Conservation (phyloP, 495 filamentous ascomycete genomes). For the Podospora tetraspora region DNA sequence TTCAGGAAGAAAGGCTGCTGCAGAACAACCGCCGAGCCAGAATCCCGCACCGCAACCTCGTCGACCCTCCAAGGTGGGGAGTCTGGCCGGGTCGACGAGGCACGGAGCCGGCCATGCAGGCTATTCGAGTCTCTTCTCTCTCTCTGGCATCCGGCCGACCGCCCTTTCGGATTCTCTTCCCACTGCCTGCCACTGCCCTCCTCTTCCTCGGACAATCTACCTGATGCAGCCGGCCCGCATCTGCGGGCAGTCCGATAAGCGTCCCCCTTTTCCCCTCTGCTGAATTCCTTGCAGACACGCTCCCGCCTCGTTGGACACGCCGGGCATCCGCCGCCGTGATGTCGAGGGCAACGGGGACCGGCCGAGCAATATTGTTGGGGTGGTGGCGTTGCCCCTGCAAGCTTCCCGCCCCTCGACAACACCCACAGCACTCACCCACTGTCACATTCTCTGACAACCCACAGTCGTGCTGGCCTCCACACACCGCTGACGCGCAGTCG, state of each 20-base stretch:
- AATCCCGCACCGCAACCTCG: not conserved
- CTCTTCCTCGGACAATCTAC: conserved; percentile 8
- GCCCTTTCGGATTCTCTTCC: not conserved
- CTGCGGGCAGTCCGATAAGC: conserved; percentile 7
- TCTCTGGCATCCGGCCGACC: conserved; percentile 7
- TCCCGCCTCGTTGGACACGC: not conserved
- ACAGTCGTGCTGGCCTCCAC: conserved; percentile 4
- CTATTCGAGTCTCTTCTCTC: too few species aligned
- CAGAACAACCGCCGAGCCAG: not conserved
- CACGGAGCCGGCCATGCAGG: not conserved
- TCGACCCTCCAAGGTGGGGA: too few species aligned
- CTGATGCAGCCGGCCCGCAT: conserved; percentile 12
- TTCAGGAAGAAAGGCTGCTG: not conserved
- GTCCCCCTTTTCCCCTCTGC: not conserved
- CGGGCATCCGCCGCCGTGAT: not conserved
- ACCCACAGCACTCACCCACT: not conserved
- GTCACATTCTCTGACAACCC: not conserved
- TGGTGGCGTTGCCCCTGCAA: too few species aligned
- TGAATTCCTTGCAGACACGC: not conserved
- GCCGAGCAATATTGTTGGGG: not conserved
- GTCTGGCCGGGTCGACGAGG: not conserved
- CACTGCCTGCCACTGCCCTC: not conserved
- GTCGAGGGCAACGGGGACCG: not conserved
- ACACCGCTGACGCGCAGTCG: conserved; percentile 11
- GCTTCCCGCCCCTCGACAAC: too few species aligned